phyloP scores from a whole-genome alignment of 108 stramenopile species.

The Mediolabrus comicus region DNA sequence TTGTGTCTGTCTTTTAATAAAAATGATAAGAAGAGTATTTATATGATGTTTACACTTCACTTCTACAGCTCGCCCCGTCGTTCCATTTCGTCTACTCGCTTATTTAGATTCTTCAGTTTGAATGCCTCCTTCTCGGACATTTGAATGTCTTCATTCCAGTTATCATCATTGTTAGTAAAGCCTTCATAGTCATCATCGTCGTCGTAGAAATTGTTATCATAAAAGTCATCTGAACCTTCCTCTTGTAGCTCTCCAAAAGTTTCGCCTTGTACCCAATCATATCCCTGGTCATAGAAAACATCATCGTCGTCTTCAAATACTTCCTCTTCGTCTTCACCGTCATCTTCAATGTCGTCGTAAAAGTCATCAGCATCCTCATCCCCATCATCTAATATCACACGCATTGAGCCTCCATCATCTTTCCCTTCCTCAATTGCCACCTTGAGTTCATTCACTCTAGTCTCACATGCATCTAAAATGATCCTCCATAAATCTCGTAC shows the following conservation, averaged over 20 bases:
- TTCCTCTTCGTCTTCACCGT: slow-evolving; percentile 26
- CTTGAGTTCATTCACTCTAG: slow-evolving; percentile 60
- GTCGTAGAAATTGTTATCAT: slow-evolving; percentile 23
- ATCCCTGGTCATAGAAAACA: slow-evolving; percentile 72
- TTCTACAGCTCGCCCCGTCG: slow-evolving; percentile 49
- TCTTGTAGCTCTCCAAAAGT: slow-evolving; percentile 23
- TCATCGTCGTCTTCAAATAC: slow-evolving; percentile 59
- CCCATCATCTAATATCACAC: slow-evolving; percentile 27
- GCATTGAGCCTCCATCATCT: slow-evolving; percentile 40
- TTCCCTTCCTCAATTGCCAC: slow-evolving; percentile 46
- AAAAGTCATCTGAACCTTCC: slow-evolving; percentile 23
- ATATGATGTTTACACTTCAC: neutral
- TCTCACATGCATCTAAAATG: slow-evolving; percentile 81
- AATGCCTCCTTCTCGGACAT: slow-evolving; percentile 43
- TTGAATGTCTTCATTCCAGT: slow-evolving; percentile 31
- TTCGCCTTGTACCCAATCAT: slow-evolving; percentile 74
- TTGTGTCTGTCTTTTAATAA: too few species aligned
- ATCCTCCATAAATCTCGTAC: slow-evolving; percentile 78
- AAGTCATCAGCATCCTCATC: slow-evolving; percentile 19
- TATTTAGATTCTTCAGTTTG: slow-evolving; percentile 54
- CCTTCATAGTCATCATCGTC: slow-evolving; percentile 37
- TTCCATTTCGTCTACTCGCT: slow-evolving; percentile 65
- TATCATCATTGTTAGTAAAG: neutral
- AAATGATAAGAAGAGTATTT: neutral
- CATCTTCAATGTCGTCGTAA: slow-evolving; percentile 31